These are phyloP conservation scores for Lentinula sp. DNA, from an alignment of 768 basidiomycete genomes.

Conservation along the genomic window DNA sequence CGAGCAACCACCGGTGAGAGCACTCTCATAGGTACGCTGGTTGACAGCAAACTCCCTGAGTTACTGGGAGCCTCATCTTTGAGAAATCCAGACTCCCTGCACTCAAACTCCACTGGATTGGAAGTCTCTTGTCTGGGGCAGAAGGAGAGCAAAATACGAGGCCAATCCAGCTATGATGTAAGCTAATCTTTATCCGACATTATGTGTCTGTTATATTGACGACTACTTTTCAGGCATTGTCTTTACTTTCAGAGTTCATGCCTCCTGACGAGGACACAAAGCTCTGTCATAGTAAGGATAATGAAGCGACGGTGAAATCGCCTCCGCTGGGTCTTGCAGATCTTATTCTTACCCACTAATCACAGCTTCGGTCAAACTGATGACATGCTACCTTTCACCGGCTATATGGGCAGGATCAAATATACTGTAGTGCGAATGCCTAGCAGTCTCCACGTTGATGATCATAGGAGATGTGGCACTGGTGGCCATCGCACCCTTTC, in stretches of 20 bases:
- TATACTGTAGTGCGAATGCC: no score
- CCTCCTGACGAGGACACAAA: conserved; percentile 37
- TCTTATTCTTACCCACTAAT: background rate
- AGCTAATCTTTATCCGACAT: background rate
- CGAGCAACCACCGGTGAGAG: background rate
- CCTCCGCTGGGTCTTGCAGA: conserved; percentile 34
- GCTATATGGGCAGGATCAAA: no score
- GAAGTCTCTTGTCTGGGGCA: background rate
- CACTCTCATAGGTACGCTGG: background rate
- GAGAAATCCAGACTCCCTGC: background rate
- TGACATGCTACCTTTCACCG: no score
- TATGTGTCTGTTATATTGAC: background rate
- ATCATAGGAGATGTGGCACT: background rate
- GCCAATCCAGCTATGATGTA: background rate
- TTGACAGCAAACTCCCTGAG: no score
- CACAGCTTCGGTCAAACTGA: no score
- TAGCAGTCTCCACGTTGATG: background rate
- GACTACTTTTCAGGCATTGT: conserved; percentile 40
- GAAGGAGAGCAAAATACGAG: background rate
- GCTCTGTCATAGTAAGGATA: background rate
- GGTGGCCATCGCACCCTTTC: background rate
- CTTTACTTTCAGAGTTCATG: conserved; percentile 55
- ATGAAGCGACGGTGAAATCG: background rate
- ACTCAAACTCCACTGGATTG: background rate
- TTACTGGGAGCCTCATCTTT: background rate